phyloP scores from a whole-genome alignment of 768 basidiomycete genomes.

The Lanmaoa rubissima region DNA sequence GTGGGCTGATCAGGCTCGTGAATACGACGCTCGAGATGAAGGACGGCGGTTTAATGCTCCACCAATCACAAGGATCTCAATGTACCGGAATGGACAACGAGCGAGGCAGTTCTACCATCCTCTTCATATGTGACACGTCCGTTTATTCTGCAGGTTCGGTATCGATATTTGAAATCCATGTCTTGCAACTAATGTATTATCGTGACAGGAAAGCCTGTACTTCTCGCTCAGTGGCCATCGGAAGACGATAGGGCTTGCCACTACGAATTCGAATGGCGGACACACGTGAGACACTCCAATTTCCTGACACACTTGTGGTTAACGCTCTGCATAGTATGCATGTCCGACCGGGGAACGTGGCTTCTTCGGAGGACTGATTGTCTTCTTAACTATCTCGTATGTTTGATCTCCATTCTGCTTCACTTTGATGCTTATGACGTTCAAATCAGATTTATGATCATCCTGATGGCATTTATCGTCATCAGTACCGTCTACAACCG shows the following conservation, averaged over 20 bases:
- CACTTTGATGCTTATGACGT: background rate
- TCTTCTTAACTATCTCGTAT: slow-evolving; percentile 58
- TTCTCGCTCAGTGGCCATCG: slow-evolving; percentile 64
- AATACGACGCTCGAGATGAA: slow-evolving; percentile 64
- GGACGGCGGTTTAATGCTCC: slow-evolving; percentile 52
- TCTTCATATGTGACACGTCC: slow-evolving; percentile 74
- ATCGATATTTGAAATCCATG: background rate
- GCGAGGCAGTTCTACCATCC: slow-evolving; percentile 63
- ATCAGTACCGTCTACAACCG: slow-evolving; percentile 76
- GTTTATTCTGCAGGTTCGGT: slow-evolving; percentile 51
- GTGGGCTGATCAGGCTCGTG: slow-evolving; percentile 20
- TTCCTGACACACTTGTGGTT: background rate
- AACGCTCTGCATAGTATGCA: slow-evolving; percentile 48
- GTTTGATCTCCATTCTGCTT: slow-evolving; percentile 26
- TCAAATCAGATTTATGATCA: slow-evolving; percentile 46
- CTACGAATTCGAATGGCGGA: slow-evolving; percentile 83
- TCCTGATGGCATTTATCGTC: slow-evolving; percentile 64
- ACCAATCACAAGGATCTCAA: slow-evolving; percentile 59
- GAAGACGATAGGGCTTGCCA: slow-evolving; percentile 68
- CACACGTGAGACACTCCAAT: slow-evolving; percentile 52
- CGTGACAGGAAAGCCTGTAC: slow-evolving; percentile 42
- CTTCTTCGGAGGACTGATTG: slow-evolving; percentile 49
- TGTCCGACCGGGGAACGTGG: slow-evolving; percentile 65
- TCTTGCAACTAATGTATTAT: background rate
- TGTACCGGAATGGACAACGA: slow-evolving; percentile 48